Evolutionary conservation across 2,329 filamentous ascomycete species (phyloP), one percentile per base, ranked within the genome.

Genomic region (Colletotrichum higginsianum): DNA sequence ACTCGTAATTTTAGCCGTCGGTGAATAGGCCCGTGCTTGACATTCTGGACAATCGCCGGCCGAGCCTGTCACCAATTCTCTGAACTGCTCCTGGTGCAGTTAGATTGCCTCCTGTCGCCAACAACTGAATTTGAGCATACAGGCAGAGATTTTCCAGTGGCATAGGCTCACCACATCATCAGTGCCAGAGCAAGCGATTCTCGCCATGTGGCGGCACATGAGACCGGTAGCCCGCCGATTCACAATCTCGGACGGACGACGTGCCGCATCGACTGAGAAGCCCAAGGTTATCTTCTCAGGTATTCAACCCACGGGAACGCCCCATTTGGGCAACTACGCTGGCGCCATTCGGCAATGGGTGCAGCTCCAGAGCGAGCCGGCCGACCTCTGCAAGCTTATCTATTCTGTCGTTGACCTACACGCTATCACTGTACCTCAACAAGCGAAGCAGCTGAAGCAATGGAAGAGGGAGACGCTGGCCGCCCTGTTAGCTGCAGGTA

Each of bases 381-480:
- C 84, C 0, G 79, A 86, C 2, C 84, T 83, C 5, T 89, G 91
- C 13, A 91, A 87, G 69, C 85, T 98, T 23, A 83, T 97, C 38
- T 99, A 93, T 83, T 97, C 93, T 1, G 89, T 99, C 64, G 96
- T 98, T 63, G 96, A 99, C 81, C 86, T 98, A 23, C 96, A 99
- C 82, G 96, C 96, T 73, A 93, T 99, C 78, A 99, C 96, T 0
- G 84, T 92, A 73, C 90, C 90, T 9, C 93, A 96, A 80, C 83
- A 92, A 46, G 86, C 90, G 0, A 81, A 81, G 1, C 82, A 87
- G 71, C 84, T 98, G 72, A 86, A 86, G 63, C 83, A 84, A 81
- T 90, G 89, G 83, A 92, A 92, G 79, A 89, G 89, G 71, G 91
- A 98, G 82, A 91, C 91, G 74, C 84, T 98, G 75, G 95, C 95